Percentiles rank a stretch among this genome's conserved stretches.
These are phyloP conservation scores for Coniosporium tulheliwenetii DNA, from an alignment of 2,329 filamentous ascomycete genomes.

Conservation along the genomic window DNA sequence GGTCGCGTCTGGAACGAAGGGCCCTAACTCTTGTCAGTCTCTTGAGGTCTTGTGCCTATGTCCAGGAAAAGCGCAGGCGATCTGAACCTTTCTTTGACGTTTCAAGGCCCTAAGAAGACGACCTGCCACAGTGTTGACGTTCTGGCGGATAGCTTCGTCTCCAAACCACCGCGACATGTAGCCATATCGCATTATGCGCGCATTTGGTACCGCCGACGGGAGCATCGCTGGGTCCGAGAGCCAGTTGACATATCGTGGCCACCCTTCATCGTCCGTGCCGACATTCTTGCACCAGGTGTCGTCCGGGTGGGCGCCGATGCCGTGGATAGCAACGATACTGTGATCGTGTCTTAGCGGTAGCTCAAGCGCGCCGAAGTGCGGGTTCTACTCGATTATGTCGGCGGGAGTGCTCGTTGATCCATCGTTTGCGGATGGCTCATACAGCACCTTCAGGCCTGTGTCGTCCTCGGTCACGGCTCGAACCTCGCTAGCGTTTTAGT, in stretches of 20 bases:
- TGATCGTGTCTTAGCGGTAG: slow-evolving; percentile 2
- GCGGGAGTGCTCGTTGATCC: neutral
- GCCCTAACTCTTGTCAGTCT: slow-evolving; percentile 4
- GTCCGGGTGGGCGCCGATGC: slow-evolving; percentile 13
- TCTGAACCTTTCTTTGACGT: slow-evolving; percentile 9
- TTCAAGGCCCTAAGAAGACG: slow-evolving; percentile 8
- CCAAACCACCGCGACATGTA: slow-evolving; percentile 14
- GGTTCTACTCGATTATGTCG: slow-evolving; percentile 1
- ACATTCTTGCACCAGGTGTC: slow-evolving; percentile 14
- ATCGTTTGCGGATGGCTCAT: neutral
- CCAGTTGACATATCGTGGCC: slow-evolving; percentile 12
- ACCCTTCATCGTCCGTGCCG: slow-evolving; percentile 5
- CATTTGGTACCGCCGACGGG: slow-evolving; percentile 8
- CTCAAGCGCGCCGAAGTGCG: neutral
- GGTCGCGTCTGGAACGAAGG: slow-evolving; percentile 6
- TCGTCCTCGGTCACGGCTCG: slow-evolving; percentile 10
- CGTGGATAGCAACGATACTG: slow-evolving; percentile 14
- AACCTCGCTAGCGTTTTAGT: too few species aligned
- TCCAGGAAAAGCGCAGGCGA: neutral
- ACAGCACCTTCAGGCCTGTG: slow-evolving; percentile 5
- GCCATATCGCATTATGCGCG: slow-evolving; percentile 14
- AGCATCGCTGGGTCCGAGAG: slow-evolving; percentile 10
- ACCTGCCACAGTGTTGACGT: slow-evolving; percentile 7
- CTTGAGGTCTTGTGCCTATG: slow-evolving; percentile 1
- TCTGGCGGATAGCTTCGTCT: slow-evolving; percentile 9